Evolutionary conservation across 495 filamentous ascomycete genomes (phyloP).

Genomic region (Chlorociboria aeruginascens): DNA sequence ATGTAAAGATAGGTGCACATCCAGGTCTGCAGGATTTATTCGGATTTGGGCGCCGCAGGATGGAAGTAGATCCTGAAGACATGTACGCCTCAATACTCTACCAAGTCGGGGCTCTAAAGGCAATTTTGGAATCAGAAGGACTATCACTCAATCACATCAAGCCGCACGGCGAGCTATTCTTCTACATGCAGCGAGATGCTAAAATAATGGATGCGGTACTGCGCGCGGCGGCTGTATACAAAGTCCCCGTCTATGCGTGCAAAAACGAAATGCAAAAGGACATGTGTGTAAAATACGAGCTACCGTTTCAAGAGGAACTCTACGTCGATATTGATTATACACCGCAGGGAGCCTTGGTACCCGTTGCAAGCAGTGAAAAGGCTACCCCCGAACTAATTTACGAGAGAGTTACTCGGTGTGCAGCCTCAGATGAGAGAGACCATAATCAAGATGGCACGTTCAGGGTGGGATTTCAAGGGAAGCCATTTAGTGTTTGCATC

Average conservation of each 20-base stretch:
- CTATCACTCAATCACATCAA: slow-evolving; percentile 48
- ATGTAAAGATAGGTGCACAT: slow-evolving; percentile 43
- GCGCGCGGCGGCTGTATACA: slow-evolving; percentile 35
- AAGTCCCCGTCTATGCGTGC: slow-evolving; percentile 43
- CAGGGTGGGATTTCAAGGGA: slow-evolving; percentile 7
- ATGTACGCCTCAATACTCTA: slow-evolving; percentile 44
- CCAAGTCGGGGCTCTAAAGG: slow-evolving; percentile 47
- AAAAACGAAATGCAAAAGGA: slow-evolving; percentile 41
- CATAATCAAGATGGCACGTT: slow-evolving; percentile 6
- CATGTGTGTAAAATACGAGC: slow-evolving; percentile 36
- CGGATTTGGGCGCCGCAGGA: slow-evolving; percentile 48
- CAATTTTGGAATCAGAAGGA: slow-evolving; percentile 40
- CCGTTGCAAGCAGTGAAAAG: slow-evolving; percentile 9
- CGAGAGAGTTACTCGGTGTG: slow-evolving; percentile 2
- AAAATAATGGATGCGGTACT: slow-evolving; percentile 37
- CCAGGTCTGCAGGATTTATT: slow-evolving; percentile 47
- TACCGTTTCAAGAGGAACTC: slow-evolving; percentile 45
- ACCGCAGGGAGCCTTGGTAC: slow-evolving; percentile 21
- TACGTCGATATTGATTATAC: slow-evolving; percentile 49
- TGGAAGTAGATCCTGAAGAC: slow-evolving; percentile 42
- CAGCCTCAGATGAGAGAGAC: slow-evolving; percentile 3
- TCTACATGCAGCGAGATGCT: slow-evolving; percentile 46
- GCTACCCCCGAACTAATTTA: slow-evolving; percentile 10
- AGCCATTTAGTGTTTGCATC: slow-evolving; percentile 19
- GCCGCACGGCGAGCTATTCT: slow-evolving; percentile 47